These are phyloP conservation scores for Noccaea bulbosa DNA, from an alignment of 345 rosid species.

Conservation along the genomic window DNA sequence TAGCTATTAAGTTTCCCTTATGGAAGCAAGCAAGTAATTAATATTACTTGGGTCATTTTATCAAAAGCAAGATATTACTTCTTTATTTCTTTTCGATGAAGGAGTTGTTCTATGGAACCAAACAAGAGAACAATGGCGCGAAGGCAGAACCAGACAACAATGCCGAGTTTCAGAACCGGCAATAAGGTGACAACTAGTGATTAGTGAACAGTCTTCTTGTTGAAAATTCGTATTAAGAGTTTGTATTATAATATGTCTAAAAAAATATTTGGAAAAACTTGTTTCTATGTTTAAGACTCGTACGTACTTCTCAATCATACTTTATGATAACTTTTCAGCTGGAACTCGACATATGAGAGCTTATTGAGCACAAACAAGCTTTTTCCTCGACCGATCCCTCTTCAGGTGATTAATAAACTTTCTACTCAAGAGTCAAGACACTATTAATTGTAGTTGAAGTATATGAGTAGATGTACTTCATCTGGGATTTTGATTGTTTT, in stretches of 20 bases:
- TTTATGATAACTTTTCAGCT: slow-evolving; percentile 10
- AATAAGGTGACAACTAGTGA: slow-evolving; percentile 33
- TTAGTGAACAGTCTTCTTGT: slow-evolving; percentile 3
- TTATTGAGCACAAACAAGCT: slow-evolving; percentile 39
- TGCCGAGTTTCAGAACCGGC: slow-evolving; percentile 15
- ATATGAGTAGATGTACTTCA: neutral
- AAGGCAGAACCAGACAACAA: slow-evolving; percentile 24
- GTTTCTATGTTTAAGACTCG: neutral
- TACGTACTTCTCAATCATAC: neutral
- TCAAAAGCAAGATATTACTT: neutral
- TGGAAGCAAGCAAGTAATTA: neutral
- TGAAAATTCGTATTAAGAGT: neutral
- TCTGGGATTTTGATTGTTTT: too few species aligned
- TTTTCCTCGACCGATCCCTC: slow-evolving; percentile 38
- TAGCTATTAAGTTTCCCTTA: neutral
- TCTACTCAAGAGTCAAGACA: slow-evolving; percentile 5
- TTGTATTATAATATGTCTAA: neutral
- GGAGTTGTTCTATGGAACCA: slow-evolving; percentile 37
- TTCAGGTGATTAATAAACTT: slow-evolving; percentile 29
- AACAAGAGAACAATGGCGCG: slow-evolving; percentile 38
- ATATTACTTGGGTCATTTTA: neutral
- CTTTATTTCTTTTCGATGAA: slow-evolving; percentile 13
- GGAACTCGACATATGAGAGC: slow-evolving; percentile 33
- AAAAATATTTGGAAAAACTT: neutral
- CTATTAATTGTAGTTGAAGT: neutral